Evolutionary conservation across 768 basidiomycete genomes (phyloP).

Genomic region (Leccinellum albellum): DNA sequence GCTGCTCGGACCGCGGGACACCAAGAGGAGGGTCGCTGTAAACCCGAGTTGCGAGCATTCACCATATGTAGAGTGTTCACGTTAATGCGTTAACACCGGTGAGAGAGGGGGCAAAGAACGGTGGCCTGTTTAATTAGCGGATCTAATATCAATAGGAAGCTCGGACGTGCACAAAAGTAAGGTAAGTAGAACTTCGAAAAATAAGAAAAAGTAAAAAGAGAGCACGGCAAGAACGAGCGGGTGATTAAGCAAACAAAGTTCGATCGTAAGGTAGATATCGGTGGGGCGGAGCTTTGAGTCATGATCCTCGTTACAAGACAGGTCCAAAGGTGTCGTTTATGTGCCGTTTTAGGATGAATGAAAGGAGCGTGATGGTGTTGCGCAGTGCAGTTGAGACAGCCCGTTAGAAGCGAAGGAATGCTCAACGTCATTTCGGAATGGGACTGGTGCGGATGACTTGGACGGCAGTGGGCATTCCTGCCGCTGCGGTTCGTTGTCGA

Average conservation of each 20-base stretch:
- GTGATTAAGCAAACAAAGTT: constrained; percentile 24
- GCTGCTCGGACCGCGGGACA: neutral
- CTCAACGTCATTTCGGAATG: constrained; percentile 18
- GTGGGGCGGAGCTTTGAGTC: constrained; percentile 11
- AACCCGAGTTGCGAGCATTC: neutral
- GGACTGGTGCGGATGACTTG: constrained; percentile 4
- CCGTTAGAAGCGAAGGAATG: constrained; percentile 7
- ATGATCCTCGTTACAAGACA: constrained; percentile 28
- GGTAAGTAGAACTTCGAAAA: neutral
- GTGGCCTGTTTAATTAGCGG: constrained; percentile 9
- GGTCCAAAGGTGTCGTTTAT: constrained; percentile 21
- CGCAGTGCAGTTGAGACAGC: neutral
- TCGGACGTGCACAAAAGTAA: constrained; percentile 1
- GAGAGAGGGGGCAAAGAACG: neutral
- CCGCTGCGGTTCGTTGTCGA: constrained; percentile 18
- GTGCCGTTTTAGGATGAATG: constrained; percentile 23
- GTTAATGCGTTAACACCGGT: neutral
- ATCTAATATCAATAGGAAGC: constrained; percentile 17
- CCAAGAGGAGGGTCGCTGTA: neutral
- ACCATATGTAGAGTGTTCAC: neutral
- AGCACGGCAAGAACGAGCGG: constrained; percentile 1
- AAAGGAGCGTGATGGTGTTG: constrained; percentile 18
- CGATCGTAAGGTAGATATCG: constrained; percentile 7
- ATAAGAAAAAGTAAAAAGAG: constrained; percentile 3
- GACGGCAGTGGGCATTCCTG: constrained; percentile 14